Percentiles rank a stretch among this genome's conserved stretches.
Evolutionary conservation across 2,329 filamentous ascomycete genomes (phyloP).

Genomic region (Claviceps sp.): DNA sequence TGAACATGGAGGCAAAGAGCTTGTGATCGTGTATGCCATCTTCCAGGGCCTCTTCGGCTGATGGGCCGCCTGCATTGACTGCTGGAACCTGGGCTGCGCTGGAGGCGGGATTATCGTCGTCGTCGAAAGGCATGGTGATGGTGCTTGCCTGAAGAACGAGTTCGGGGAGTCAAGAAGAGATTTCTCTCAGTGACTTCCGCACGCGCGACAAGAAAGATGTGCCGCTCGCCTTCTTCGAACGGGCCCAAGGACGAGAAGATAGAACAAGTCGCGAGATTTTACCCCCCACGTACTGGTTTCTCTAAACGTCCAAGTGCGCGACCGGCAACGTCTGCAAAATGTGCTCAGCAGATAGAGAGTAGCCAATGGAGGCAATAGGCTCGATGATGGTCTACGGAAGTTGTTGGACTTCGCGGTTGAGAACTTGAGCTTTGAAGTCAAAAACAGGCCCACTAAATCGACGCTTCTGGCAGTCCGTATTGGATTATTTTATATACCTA

Average conservation of each 20-base stretch:
- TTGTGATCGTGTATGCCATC: slow-evolving; percentile 84
- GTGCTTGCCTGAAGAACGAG: not conserved
- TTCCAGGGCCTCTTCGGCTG: slow-evolving; percentile 47
- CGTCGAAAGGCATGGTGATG: slow-evolving; percentile 26
- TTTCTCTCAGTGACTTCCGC: not conserved
- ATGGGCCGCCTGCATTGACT: slow-evolving; percentile 16
- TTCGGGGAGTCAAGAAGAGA: too few relatives aligned
- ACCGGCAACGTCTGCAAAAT: too few relatives aligned
- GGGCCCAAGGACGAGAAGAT: not conserved
- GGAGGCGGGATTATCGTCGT: slow-evolving; percentile 26
- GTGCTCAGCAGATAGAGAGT: too few relatives aligned
- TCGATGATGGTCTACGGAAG: not conserved
- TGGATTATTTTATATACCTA: rapidly evolving
- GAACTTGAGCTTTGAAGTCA: too few relatives aligned
- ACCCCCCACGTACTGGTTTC: not conserved
- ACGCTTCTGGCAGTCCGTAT: not conserved
- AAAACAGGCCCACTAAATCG: too few relatives aligned
- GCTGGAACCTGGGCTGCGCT: slow-evolving; percentile 8
- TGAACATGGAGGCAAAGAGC: slow-evolving; percentile 44
- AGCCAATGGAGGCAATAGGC: not conserved
- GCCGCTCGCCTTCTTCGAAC: not conserved
- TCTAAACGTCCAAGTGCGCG: not conserved
- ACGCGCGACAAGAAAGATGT: not conserved
- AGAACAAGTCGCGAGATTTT: not conserved
- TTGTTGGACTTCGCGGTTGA: too few relatives aligned